A percentile compares a stretch with the other conserved stretches of the same genome.
phyloP scores from a whole-genome alignment of 345 rosid species.

The Citrus trifoliata region DNA sequence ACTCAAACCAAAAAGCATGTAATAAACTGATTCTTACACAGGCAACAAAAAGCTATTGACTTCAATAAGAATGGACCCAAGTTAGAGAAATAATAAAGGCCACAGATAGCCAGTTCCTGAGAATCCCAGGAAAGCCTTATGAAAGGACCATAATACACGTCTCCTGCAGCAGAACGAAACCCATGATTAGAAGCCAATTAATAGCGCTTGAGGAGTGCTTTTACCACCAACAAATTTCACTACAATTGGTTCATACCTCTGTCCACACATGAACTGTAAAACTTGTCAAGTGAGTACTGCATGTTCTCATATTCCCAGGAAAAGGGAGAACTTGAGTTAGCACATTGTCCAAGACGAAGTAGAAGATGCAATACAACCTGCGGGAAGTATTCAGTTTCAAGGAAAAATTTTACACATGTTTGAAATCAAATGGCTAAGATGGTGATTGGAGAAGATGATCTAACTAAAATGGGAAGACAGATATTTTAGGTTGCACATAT shows the following conservation, averaged over 20 bases:
- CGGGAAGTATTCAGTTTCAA: slow-evolving; percentile 14
- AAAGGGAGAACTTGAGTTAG: slow-evolving; percentile 36
- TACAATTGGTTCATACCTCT: slow-evolving; percentile 40
- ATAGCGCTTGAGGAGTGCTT: neutral
- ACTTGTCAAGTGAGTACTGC: slow-evolving; percentile 45
- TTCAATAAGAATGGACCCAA: slow-evolving; percentile 49
- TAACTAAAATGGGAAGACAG: neutral
- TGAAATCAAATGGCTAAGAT: neutral
- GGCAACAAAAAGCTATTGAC: slow-evolving; percentile 63
- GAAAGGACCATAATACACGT: slow-evolving; percentile 63
- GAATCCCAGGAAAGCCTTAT: slow-evolving; percentile 52
- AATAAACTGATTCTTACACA: slow-evolving; percentile 41
- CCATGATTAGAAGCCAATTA: slow-evolving; percentile 1
- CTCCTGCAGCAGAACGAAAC: slow-evolving; percentile 39
- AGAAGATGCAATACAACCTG: slow-evolving; percentile 70
- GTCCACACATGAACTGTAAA: slow-evolving; percentile 44
- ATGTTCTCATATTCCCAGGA: slow-evolving; percentile 48
- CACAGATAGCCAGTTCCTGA: slow-evolving; percentile 62
- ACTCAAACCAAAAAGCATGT: slow-evolving; percentile 4
- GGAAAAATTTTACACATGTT: slow-evolving; percentile 1
- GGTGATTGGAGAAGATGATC: neutral
- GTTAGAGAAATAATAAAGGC: slow-evolving; percentile 65
- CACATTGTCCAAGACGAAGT: slow-evolving; percentile 62
- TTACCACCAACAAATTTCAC: neutral
- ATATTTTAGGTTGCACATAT: neutral